These are phyloP conservation scores for Zymoseptoria ardabiliae DNA, from an alignment of 2,329 filamentous ascomycete species.

Conservation along the genomic window DNA sequence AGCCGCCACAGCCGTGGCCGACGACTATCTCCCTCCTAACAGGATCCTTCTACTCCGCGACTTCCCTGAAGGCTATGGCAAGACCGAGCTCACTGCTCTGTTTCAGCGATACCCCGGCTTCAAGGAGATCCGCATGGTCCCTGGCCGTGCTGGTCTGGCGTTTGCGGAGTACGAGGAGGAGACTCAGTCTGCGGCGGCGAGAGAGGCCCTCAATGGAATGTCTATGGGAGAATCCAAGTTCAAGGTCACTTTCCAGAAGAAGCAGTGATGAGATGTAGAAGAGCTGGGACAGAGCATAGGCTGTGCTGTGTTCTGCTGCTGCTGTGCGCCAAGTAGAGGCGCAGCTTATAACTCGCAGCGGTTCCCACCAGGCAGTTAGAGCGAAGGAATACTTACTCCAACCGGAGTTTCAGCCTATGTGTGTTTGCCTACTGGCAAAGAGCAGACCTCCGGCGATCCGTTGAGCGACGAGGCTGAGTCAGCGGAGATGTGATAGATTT, in stretches of 20 bases:
- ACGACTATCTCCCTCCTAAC: conserved; percentile 96
- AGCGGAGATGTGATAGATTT: neutral
- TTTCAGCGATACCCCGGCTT: conserved; percentile 92
- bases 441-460: neutral
- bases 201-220: conserved; percentile 87
- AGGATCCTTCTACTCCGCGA: conserved; percentile 95
- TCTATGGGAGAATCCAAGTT: conserved; percentile 70
- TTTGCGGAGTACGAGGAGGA: conserved; percentile 96
- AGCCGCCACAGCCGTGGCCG: conserved; percentile 67
- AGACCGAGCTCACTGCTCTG: conserved; percentile 69
- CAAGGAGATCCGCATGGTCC: conserved; percentile 83
- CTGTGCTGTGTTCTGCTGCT: neutral
- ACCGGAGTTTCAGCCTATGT: neutral
- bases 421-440: neutral
- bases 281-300: neutral
- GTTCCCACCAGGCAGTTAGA: neutral
- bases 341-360: neutral
- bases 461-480: neutral
- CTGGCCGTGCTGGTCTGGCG: conserved; percentile 77
- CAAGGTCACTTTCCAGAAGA: conserved; percentile 93
- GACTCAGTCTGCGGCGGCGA: conserved; percentile 80
- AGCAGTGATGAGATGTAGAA: conserved; percentile 41
- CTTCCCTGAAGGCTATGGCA: conserved; percentile 76
- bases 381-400: neutral
- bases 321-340: neutral